Evolutionary conservation across 2,329 filamentous ascomycete genomes (phyloP).

Genomic region (Ophiostoma montium): DNA sequence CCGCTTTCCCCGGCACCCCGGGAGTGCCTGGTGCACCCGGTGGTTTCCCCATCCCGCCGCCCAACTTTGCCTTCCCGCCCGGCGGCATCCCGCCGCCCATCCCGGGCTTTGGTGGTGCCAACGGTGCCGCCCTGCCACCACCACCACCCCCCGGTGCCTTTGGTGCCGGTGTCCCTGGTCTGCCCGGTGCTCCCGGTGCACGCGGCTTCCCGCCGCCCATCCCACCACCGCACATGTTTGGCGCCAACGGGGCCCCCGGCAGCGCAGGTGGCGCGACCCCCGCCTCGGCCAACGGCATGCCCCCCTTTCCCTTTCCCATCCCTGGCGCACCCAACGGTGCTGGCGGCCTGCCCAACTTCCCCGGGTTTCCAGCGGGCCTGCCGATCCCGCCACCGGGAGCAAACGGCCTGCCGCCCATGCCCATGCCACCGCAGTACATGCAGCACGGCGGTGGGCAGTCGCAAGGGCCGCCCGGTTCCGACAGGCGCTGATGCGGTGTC

Average conservation of each 20-base stretch:
- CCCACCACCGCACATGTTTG: neutral
- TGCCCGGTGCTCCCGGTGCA: neutral
- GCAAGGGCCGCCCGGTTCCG: slow-evolving; percentile 6
- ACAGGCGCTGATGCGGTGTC: slow-evolving; percentile 19
- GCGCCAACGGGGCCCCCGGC: neutral
- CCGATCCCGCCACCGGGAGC: slow-evolving; percentile 20
- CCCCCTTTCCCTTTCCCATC: slow-evolving; percentile 33
- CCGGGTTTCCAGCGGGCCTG: slow-evolving; percentile 25
- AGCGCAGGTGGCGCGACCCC: slow-evolving; percentile 5
- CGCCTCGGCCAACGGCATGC: slow-evolving; percentile 20
- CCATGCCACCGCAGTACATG: slow-evolving; percentile 20
- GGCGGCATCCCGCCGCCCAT: slow-evolving; percentile 20
- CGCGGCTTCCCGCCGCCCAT: neutral
- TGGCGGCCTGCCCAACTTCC: slow-evolving; percentile 24
- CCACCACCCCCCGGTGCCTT: neutral
- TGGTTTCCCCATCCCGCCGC: slow-evolving; percentile 24
- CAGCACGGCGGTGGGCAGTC: slow-evolving; percentile 22
- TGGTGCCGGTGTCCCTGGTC: neutral
- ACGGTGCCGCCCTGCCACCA: neutral
- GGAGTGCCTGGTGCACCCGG: no score
- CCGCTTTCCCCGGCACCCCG: no score
- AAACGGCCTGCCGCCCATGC: slow-evolving; percentile 24
- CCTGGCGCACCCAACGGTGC: slow-evolving; percentile 13
- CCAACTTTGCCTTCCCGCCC: slow-evolving; percentile 23
- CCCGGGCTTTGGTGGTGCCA: slow-evolving; percentile 5